Evolutionary conservation across 2,329 filamentous ascomycete species (phyloP), one percentile per base, ranked within the genome.

Genomic region (Seiridium cupressi): DNA sequence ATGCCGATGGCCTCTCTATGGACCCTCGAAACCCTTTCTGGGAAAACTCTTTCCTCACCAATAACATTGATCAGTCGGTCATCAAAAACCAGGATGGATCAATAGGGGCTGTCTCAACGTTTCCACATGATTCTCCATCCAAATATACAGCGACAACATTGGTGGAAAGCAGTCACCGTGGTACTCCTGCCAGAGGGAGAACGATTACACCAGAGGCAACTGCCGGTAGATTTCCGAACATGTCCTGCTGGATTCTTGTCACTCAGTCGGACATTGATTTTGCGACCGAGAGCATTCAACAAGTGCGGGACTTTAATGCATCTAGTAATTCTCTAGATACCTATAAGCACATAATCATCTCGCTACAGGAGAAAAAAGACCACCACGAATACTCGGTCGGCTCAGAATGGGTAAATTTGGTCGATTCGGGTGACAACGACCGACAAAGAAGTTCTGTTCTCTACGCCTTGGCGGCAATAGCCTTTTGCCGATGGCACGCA

Each of bases 381-480:
- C 6, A 42, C 11, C 6, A 6, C 38, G 11, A 6, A 7, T 42
- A 42, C 38, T 42, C 38, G 11, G 38, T 7, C 38, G 38, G 38
- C 38, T 42, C 38, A 4, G 48, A 53, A 54, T 59, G 57, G 57
- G 54, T 48, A 49, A 34, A 44, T 59, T 18, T 59, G 42, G 54
- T 63, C 48, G 55, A 61, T 58, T 55, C 55, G 49, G 49, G 47
- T 31, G 35, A 34, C 36, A 5, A 46, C 9, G 47, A 40, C 34
- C 42, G 59, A 26, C 46, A 61, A 26, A 44, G 49, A 60, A 40
- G 46, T 9, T 46, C 49, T 53, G 51, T 58, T 54, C 32, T 46
- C 9, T 59, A 59, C 31, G 49, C 57, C 35, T 47, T 61, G 49
- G 32, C 56, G 10, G 60, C 55, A 13, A 55, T 54, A 26, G 55